A percentile compares a stretch with the other conserved stretches of the same genome.
phyloP scores from a whole-genome alignment of 495 filamentous ascomycete species.

The Viridothelium virens region DNA sequence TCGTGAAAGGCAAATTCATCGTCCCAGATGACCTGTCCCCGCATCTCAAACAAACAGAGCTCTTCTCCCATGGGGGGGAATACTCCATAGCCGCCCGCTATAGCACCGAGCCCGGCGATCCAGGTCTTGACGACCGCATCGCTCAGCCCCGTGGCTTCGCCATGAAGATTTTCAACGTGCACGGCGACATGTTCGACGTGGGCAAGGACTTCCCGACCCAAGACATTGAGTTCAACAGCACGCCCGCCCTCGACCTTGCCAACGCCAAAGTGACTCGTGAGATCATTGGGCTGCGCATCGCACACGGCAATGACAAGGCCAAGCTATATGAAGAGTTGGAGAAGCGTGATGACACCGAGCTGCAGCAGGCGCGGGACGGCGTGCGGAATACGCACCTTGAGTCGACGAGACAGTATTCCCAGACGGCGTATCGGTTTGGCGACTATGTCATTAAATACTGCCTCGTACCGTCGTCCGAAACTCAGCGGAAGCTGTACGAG shows the following conservation, averaged over 20 bases:
- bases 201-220: slow-evolving; percentile 38
- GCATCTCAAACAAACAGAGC: slow-evolving; percentile 39
- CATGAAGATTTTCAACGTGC: slow-evolving; percentile 43
- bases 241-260: slow-evolving; percentile 42
- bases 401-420: slow-evolving; percentile 42
- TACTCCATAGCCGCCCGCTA: slow-evolving; percentile 37
- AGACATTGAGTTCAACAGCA: slow-evolving; percentile 45
- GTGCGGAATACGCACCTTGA: slow-evolving; percentile 38
- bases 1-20: slow-evolving; percentile 41
- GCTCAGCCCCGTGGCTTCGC: slow-evolving; percentile 42
- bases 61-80: slow-evolving; percentile 38
- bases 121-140: slow-evolving; percentile 36
- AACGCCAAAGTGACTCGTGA: slow-evolving; percentile 42
- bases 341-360: slow-evolving; percentile 36
- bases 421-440: slow-evolving; percentile 44
- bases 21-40: slow-evolving; percentile 36
- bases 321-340: slow-evolving; percentile 40
- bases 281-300: slow-evolving; percentile 42
- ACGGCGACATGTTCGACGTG: slow-evolving; percentile 40
- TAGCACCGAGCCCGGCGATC: slow-evolving; percentile 40
- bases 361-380: slow-evolving; percentile 38
- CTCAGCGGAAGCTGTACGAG: slow-evolving; percentile 37
- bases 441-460: slow-evolving; percentile 45
- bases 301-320: slow-evolving; percentile 34
- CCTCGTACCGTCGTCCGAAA: slow-evolving; percentile 38